Base-by-base conservation (phyloP, 164 flowering plant species). In the Vitis riparia region DNA sequence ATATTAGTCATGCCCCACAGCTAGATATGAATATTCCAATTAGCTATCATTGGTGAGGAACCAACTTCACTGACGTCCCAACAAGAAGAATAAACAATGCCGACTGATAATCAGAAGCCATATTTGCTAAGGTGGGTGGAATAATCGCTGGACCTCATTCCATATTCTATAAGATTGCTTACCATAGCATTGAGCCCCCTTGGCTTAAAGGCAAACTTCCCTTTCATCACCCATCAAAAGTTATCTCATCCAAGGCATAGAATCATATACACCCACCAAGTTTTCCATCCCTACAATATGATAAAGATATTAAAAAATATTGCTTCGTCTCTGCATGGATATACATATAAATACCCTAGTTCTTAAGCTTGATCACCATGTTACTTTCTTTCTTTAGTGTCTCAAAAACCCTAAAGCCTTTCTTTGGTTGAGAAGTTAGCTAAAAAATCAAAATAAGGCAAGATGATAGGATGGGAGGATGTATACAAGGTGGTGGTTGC, bases 111-210 rank as follows among this genome's bases (percentile, higher is more conserved):
- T 29, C 60, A 50, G 23, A 27, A 5, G 16, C 44, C 48, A 69
- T 56, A 62, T 51, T 63, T 62, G 75, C 71, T 52, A 44, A 66
- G 53, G 67, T 77, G 72, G 76, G 80, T 75, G 87, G 84, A 83
- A 81, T 81, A 77, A 81, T 65, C 44, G 76, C 71, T 84, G 80
- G 76, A 77, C 75, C 73, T 70, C 81, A 77, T 81, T 79, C 84
- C 76, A 73, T 79, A 74, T 79, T 78, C 75, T 55, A 71, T 57
- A 68, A 59, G 61, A 67, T 58, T 72, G 63, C 68, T 69, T 70
- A 63, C 57, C 57, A 63, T 48, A 71, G 44, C 69, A 55, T 56
- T 37, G 10, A 59, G 61, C 48, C 70, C 69, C 17, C 9, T 19
- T 37, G 59, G 27, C 73, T 69, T 77, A 76, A 70, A 80, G 71